Evolutionary conservation across 2,329 filamentous ascomycete genomes (phyloP), one percentile per base, ranked within the genome.

Genomic region (Simplicillium aogashimaense): DNA sequence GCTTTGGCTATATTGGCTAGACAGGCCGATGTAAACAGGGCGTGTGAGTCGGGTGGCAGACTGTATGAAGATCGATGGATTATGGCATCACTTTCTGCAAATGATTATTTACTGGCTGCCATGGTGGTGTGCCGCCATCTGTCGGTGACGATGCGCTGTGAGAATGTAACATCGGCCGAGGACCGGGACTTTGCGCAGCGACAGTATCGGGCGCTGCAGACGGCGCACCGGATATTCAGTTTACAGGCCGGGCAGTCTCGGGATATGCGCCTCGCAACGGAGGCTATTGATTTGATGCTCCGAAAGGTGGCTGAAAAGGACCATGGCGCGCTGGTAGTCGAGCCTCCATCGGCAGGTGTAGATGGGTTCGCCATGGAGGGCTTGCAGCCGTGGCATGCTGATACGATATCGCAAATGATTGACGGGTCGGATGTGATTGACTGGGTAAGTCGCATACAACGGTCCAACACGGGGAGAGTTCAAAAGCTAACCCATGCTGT

Each of bases 41-140:
- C 20, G 6, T 25, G 20, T 9, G 20, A 25, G 9, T 9, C 20
- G 20, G 20, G 20, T 9, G 20, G 20, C 20, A 5, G 20, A 25
- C 20, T 25, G 5, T 5, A 9, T 9, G 20, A 25, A 25, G 20
- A 25, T 9, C 5, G 20, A 25, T 25, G 20, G 20, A 25, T 25
- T 9, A 25, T 25, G 20, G 20, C 20, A 25, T 25, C 20, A 5
- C 20, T 25, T 9, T 5, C 20, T 6, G 6, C 20, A 25, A 25
- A 9, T 25, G 69, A 74, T 40, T 73, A 69, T 34, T 55, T 74
- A 2, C 58, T 74, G 1, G 71, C 70, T 0, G 63, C 65, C 7
- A 72, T 72, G 63, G 64, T 74, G 12, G 49, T 75, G 3, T 75
- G 66, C 40, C 48, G 72, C 0, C 53, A 58, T 15, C 38, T 58